Base-by-base conservation (phyloP, 352 stramenopile species). In the Phytophthora boehmeriae region DNA sequence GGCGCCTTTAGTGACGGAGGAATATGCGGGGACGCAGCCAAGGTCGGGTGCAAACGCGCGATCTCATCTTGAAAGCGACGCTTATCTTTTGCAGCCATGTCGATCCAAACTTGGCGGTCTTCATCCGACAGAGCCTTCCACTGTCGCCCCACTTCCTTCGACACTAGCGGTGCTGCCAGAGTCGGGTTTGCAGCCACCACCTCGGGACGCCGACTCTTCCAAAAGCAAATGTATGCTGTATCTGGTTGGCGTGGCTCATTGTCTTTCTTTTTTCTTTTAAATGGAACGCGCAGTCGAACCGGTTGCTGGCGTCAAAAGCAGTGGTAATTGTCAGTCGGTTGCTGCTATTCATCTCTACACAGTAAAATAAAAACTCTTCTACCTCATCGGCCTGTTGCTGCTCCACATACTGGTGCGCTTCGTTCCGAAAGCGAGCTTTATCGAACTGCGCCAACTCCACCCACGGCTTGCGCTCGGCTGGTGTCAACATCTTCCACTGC, bases 161-260 rank as follows among this genome's bases (percentile, higher is more conserved):
- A 88, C 2, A 89, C 76, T 2, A 75, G 56, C 5, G 66, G 57
- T 5, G 73, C 65, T 22, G 71, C 47, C 46, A 89, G 68, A 2
- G 67, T 54, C 13, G 80, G 77, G 32, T 78, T 71, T 11, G 69
- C 59, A 42, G 54, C 63, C 23, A 89, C 38, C n/a, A 89, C 65
- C 16, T 78, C 60, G 19, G 53, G 59, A 4, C 80, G 67, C 30
- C 59, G 71, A 32, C 67, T 73, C 49, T 80, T 84, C 75, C 75
- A 89, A 50, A 85, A 89, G 58, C 71, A 89, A 46, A 82, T 88
- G 45, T 89, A 89, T 2, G 80, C 75, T 14, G 80, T 86, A 45
- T 89, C 77, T 4, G 77, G 77, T 35, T 79, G 77, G 10, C 76
- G 75, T 13, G 77, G 77, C 30, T 84, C 61, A 48, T 75, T 76